Conservation (phyloP, 2,329 filamentous ascomycete species). For the Xylaria digitata region DNA sequence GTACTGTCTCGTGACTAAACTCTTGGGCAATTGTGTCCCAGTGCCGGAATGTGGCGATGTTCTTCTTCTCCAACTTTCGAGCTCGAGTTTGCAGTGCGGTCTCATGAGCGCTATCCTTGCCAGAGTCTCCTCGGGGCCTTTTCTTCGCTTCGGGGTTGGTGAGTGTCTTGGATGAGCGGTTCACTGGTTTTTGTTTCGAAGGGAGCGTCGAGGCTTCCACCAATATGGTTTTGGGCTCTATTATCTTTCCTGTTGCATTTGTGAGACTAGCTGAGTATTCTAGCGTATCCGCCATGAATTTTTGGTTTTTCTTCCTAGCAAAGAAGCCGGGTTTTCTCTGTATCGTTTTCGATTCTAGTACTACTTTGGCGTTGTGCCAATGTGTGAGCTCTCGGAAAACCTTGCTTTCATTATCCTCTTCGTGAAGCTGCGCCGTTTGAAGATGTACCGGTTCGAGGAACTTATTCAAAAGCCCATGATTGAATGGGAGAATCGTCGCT, state of each 20-base stretch:
- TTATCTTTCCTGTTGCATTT: conserved; percentile 68
- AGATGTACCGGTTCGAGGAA: conserved; percentile 59
- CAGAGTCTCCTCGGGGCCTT: conserved; percentile 25
- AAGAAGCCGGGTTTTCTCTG: conserved; percentile 46
- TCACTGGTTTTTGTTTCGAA: conserved; percentile 25
- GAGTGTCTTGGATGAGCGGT: conserved; percentile 13
- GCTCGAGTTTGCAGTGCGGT: conserved; percentile 52
- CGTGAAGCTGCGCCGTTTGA: conserved; percentile 44
- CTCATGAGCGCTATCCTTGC: conserved; percentile 54
- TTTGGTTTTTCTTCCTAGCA: conserved; percentile 65
- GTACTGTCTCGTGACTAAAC: conserved; percentile 58
- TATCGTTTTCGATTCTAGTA: conserved; percentile 56
- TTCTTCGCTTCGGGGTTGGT: conserved; percentile 9
- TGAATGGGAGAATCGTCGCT: conserved; percentile 57
- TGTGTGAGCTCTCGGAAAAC: conserved; percentile 64
- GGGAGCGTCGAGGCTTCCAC: conserved; percentile 53
- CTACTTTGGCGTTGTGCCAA: conserved; percentile 71
- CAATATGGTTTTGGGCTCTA: conserved; percentile 74
- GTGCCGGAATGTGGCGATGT: conserved; percentile 51
- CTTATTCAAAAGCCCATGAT: conserved; percentile 58
- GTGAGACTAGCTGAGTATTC: conserved; percentile 77
- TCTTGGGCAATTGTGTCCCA: conserved; percentile 60
- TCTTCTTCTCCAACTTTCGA: conserved; percentile 49
- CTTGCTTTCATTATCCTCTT: conserved; percentile 46
- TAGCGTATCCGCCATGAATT: conserved; percentile 74